Conservation (phyloP, 2,329 filamentous ascomycete genomes). For the Aspergillus ruber region DNA sequence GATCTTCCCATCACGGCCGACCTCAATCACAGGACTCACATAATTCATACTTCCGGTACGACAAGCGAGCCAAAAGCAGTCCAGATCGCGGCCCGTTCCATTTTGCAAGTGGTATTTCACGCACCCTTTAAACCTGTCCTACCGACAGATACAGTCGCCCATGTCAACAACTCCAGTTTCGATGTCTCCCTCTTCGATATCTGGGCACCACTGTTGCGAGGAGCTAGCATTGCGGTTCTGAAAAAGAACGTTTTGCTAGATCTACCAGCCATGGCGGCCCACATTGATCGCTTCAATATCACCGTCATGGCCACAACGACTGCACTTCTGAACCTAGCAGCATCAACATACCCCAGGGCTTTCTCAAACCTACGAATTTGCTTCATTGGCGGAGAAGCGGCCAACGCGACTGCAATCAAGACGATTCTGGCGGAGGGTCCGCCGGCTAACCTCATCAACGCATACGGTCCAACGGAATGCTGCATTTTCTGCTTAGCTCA, state of each 20-base stretch:
- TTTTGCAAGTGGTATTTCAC: slow-evolving; percentile 15
- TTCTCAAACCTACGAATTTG: slow-evolving; percentile 8
- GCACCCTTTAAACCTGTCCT: slow-evolving; percentile 12
- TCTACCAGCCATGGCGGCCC: slow-evolving; percentile 3
- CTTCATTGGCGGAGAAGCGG: slow-evolving; percentile 14
- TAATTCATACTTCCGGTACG: slow-evolving; percentile 17
- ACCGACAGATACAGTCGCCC: slow-evolving; percentile 9
- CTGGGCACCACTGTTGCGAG: slow-evolving; percentile 14
- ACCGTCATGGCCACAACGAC: slow-evolving; percentile 12
- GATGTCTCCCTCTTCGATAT: slow-evolving; percentile 21
- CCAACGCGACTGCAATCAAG: slow-evolving; percentile 11
- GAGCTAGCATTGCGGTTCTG: slow-evolving; percentile 12
- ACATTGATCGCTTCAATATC: slow-evolving; percentile 4
- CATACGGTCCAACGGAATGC: slow-evolving; percentile 20
- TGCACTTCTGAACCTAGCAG: slow-evolving; percentile 11
- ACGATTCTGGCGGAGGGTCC: slow-evolving; percentile 10
- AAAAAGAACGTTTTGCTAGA: slow-evolving; percentile 9
- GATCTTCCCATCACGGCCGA: slow-evolving; percentile 2
- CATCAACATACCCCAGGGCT: slow-evolving; percentile 7
- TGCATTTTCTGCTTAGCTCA: slow-evolving; percentile 12
- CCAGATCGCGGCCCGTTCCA: slow-evolving; percentile 13
- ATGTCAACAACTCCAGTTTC: slow-evolving; percentile 18
- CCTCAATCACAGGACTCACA: slow-evolving; percentile 10
- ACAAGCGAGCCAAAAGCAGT: slow-evolving; percentile 19
- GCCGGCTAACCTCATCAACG: slow-evolving; percentile 14